Evolutionary conservation across 192 early-diverging fungal genomes (phyloP), one percentile per base, ranked within the genome.

Genomic region (Chytriomyces hyalinus): DNA sequence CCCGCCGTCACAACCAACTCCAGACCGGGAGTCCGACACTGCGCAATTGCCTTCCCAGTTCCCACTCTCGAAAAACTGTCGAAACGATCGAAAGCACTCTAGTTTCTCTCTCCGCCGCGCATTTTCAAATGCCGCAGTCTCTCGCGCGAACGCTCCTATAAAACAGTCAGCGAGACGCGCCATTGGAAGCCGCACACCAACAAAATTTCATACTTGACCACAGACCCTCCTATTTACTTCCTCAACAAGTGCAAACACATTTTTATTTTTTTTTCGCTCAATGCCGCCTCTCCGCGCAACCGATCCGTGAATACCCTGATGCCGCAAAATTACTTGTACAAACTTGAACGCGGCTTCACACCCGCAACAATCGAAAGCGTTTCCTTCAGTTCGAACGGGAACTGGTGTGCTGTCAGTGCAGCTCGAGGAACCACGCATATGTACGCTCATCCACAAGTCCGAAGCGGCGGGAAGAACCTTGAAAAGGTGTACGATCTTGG

Each of bases 341-440:
- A 87, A 51, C 84, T 94, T 46, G 85, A 93, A n/a, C 87, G 94
- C 17, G 94, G 94, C 7, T 92, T 88, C 71, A 95, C 94, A 0
- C 83, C 90, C 65, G 94, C 93, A 6, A 86, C 79, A 36, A 87
- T 95, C 13, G 91, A 93, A 71, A 74, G 70, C 72, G 86, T 91
- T 60, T 78, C 87, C 2, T 94, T 93, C 68, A 91, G 89, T 17
- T 61, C 80, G 5, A 92, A 94, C 67, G 89, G 90, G n/a, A 84
- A 83, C 11, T 95, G 93, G 93, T 84, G 92, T 60, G 89, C 85
- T 11, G 92, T 92, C 1, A 92, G 86, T 47, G 93, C 93, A 2
- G 89, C 88, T 0, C 73, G 90, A 50, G 93, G 93, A 5, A 95
- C 94, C 0, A 91, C 92, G 0, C 87, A 95, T 78, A 68, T 95